Evolutionary conservation across 768 basidiomycete species (phyloP), one percentile per base, ranked within the genome.

Genomic region (Hemileccinum rubropunctum): DNA sequence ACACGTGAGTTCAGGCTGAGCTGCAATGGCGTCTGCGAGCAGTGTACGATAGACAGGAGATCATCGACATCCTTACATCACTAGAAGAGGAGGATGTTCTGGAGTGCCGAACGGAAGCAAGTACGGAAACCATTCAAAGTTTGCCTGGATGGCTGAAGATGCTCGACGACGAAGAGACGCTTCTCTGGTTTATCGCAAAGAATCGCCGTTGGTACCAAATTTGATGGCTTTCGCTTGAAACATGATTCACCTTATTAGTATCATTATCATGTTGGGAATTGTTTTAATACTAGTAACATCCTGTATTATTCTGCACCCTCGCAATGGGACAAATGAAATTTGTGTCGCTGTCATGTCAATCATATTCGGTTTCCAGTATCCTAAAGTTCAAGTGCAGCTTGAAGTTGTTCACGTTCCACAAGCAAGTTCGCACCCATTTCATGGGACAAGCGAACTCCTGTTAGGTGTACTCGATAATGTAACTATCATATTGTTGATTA

Each of bases 41-140:
- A 14, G 80, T 85, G 18, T 91, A 90, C 56, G 89, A 92, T 61
- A 75, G 83, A 48, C 85, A 85, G 54, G 90, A 91, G 61, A 70
- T 87, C 21, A 68, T 74, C 42, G 88, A 90, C n/a, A 52, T 86
- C 18, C 60, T 89, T 40, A 66, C 69, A 13, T 75, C 75, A 47
- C 66, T 91, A 43, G 61, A 67, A 18, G 75, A 75, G n/a, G 80
- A 82, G 27, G 76, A 79, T 9, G 77, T 73, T 50, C 48, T 86
- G 26, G 66, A 67, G 38, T 55, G 54, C 49, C 47, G 49, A 51
- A 38, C 53, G 60, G 48, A 46, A 1, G 26, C 44, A 23, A 39
- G 41, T 26, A 15, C 51, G 47, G 50, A 45, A 40, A 27, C n/a
- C 8, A 28, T 53, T 26, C 57, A 41, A 35, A 43, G 14, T 28